Base-by-base conservation (phyloP, 129 eudicot genomes). In the Helichrysum umbraculigerum region DNA sequence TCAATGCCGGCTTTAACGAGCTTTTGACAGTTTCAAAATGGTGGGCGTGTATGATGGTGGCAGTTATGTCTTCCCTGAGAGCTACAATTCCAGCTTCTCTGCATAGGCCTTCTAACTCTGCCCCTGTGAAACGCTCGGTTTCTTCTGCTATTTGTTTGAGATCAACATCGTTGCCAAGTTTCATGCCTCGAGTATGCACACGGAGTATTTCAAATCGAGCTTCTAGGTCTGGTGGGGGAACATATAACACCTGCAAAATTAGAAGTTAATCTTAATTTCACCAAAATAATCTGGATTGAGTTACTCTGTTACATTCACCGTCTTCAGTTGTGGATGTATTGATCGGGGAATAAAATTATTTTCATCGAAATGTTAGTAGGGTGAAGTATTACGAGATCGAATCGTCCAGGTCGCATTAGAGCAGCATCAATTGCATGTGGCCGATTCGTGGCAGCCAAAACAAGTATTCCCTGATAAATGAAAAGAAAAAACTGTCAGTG, bases 371-470 rank as follows among this genome's bases (percentile, higher is more conserved):
- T 41, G 44, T 41, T 39, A 1, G 29, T 20, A 51, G 44, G 35
- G 73, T 34, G 67, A 76, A 60, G 41, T 54, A 78, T 94, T 86
- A 94, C 99, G 12, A 89, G 85, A 87, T 94, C 99, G 68, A 94
- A 94, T 69, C 99, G 93, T 58, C 99, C 99, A 25, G 99, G 99
- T 37, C 99, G 92, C 97, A 87, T 82, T 57, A 94, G 93, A 57
- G 98, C 98, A 22, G 87, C 87, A 83, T 94, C 99, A 71, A 94
- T 94, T 64, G 93, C 93, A 51, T 87, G 81, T 70, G 89, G 90
- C 30, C 97, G 93, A 89, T 94, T 94, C 59, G 99, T 94, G 42
- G 99, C 99, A 81, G 97, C 99, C 88, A 94, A 85, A 57, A 94
- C 97, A 76, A 94, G 99, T 82, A 94, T 89, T 79, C 99, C 99